Conservation (phyloP, 176 grass and related monocot genomes). For the Ananas comosus region DNA sequence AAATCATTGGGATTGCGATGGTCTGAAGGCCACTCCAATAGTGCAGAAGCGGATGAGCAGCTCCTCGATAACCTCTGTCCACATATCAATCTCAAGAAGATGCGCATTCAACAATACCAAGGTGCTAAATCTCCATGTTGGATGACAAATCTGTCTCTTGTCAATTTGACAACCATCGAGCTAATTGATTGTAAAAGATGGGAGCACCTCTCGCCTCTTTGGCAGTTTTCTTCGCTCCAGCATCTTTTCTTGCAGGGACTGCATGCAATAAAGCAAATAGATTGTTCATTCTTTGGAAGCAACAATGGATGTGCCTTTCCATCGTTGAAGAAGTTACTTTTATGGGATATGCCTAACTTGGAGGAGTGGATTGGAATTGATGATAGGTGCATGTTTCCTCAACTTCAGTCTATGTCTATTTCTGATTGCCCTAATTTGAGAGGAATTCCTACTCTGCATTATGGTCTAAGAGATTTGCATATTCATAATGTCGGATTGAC, state of each 20-base stretch:
- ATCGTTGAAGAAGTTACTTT: background rate
- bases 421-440: background rate
- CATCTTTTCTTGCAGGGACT: background rate
- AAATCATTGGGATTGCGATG: constrained; percentile 3
- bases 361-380: too few relatives aligned
- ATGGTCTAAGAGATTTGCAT: background rate
- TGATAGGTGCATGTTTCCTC: too few relatives aligned
- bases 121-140: constrained; percentile 1
- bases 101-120: constrained; percentile 4
- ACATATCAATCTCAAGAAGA: background rate
- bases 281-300: background rate
- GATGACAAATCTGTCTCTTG: constrained; percentile 1
- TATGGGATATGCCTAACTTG: too few relatives aligned
- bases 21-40: background rate
- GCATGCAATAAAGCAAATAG: constrained; percentile 1
- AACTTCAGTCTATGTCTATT: too few relatives aligned
- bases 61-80: constrained; percentile 14
- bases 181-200: constrained; percentile 3
- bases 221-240: constrained; percentile 11
- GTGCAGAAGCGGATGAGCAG: background rate
- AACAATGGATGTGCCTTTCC: background rate
- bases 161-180: background rate
- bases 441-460: background rate
- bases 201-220: constrained; percentile 3
- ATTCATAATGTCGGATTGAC: too few relatives aligned